phyloP scores from a whole-genome alignment of 2,329 filamentous ascomycete genomes.

The Emericellopsis atlantica region DNA sequence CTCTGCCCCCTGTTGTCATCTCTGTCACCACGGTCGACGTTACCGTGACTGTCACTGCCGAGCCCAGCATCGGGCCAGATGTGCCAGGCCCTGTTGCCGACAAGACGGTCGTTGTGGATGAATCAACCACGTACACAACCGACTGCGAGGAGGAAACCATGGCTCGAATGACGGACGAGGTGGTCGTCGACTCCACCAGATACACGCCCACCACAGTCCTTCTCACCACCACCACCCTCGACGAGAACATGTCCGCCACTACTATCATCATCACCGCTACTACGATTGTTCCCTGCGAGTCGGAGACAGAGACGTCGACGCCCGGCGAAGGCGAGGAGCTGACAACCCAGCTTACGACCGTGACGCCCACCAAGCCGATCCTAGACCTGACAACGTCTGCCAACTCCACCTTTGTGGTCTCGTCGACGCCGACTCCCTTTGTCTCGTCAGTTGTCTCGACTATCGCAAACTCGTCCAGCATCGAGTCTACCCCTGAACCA shows the following conservation, averaged over 20 bases:
- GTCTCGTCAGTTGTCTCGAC: conserved; percentile 6
- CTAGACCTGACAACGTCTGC: no score
- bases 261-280: neutral
- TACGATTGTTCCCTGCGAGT: neutral
- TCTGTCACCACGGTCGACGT: conserved; percentile 19
- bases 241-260: neutral
- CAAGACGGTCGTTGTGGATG: neutral
- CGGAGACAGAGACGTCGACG: neutral
- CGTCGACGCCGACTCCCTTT: conserved; percentile 7
- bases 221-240: neutral
- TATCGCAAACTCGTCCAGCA: neutral
- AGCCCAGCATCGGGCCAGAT: neutral
- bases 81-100: neutral
- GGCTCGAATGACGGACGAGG: neutral
- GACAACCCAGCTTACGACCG: no score
- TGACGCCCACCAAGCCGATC: no score
- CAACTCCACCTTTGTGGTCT: neutral
- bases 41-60: conserved; percentile 15
- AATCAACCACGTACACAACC: neutral
- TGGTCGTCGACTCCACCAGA: no score
- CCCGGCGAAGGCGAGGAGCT: no score
- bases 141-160: neutral
- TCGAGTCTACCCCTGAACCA: neutral
- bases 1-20: conserved; percentile 10
- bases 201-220: neutral